Evolutionary conservation across 2,329 filamentous ascomycete species (phyloP), one percentile per base, ranked within the genome.

Genomic region (Nigrospora oryzae): DNA sequence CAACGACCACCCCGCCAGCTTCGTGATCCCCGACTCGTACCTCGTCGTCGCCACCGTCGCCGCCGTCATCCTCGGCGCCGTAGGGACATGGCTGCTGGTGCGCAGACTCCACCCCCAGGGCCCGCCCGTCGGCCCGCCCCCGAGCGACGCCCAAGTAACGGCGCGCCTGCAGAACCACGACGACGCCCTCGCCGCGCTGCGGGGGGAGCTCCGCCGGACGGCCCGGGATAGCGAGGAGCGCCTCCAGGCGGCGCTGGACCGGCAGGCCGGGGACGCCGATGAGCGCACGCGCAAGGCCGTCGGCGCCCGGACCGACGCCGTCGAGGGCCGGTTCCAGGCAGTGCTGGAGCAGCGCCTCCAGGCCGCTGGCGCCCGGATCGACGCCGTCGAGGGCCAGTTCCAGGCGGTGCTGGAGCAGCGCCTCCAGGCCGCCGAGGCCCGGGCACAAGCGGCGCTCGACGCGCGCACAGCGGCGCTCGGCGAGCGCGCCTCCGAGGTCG

Each of bases 401-500:
- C 48, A 50, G 38, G 44, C 52, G 34, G 45, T 43, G 11, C 35
- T 54, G 30, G 47, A 43, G 31, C 36, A 47, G 14, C 47, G 51
- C 14, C 37, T 46, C 28, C 47, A 47, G 17, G 42, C 46, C 34
- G 41, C 19, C n/a, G 53, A 55, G 43, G 45, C 47, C 23, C 49
- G 46, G 36, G 49, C 54, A 17, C 48, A 50, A 38, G 44, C 52
- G 34, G 45, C 45, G 11, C 35, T 54, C 13, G 37, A 34, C 8
- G 47, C 52, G 33, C 51, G 52, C 49, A n/a, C 41, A 52, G 14
- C 53, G 53, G 42, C 51, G 51, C 38, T 56, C 16, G 51, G 53
- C 38, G 54, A 55, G 43, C 46, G 53, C 17, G 44, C 53, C 28
- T 53, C 56, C 50, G 48, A 47, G 8, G 49, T 56, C 28, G 54